A percentile compares a stretch with the other conserved stretches of the same genome.
These are phyloP conservation scores for Phialemonium atrogriseum DNA, from an alignment of 2,329 filamentous ascomycete genomes.

Conservation along the genomic window DNA sequence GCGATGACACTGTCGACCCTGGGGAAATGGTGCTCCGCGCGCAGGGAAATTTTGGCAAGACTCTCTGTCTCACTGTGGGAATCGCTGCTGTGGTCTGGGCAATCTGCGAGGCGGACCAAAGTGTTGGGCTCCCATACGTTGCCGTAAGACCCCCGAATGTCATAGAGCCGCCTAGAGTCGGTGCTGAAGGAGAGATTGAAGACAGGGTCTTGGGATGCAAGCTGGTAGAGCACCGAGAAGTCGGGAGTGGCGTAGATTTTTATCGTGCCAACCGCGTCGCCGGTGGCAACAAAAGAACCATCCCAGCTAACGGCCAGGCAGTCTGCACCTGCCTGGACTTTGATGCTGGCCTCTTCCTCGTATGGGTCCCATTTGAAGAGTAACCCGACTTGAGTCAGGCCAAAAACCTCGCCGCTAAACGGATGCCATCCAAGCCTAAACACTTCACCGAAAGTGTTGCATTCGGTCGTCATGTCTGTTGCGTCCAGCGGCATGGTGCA, in stretches of 20 bases:
- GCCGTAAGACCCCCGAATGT: conserved; percentile 10
- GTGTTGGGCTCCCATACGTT: conserved; percentile 17
- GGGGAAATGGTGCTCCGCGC: conserved; percentile 1
- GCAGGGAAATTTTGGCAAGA: not conserved
- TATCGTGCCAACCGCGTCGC: conserved; percentile 17
- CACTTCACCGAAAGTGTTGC: conserved; percentile 14
- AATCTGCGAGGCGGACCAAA: conserved; percentile 10
- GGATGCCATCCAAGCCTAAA: conserved; percentile 20
- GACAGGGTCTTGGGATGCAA: conserved; percentile 16
- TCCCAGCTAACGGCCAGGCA: conserved; percentile 17
- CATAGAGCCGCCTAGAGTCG: conserved; percentile 14
- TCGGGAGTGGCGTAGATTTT: conserved; percentile 16
- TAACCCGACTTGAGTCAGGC: conserved; percentile 20
- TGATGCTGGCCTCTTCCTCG: conserved; percentile 14
- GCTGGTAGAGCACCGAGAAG: conserved; percentile 18
- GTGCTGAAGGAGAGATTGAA: conserved; percentile 11
- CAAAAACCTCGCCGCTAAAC: conserved; percentile 18
- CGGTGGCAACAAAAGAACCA: conserved; percentile 19
- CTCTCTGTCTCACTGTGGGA: too few species aligned
- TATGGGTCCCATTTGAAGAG: conserved; percentile 27
- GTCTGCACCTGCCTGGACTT: conserved; percentile 12
- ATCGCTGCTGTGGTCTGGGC: conserved; percentile 3
- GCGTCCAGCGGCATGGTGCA: conserved; percentile 9
- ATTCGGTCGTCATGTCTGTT: conserved; percentile 9
- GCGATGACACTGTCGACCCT: conserved; percentile 1